phyloP scores from a whole-genome alignment of 2,329 filamentous ascomycete genomes.

The Paraconiothyrium brasiliense region DNA sequence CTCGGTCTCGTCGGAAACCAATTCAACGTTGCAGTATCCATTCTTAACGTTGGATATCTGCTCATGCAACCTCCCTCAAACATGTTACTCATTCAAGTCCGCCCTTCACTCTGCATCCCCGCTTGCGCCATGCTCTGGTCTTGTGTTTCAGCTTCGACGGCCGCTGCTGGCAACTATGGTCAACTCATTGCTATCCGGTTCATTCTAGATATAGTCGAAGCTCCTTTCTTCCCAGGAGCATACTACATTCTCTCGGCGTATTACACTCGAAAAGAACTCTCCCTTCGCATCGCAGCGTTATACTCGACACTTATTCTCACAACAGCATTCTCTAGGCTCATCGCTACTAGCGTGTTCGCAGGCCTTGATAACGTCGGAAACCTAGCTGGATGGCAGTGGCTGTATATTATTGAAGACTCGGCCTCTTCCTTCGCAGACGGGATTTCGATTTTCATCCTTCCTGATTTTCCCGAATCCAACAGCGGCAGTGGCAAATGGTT shows the following conservation, averaged over 20 bases:
- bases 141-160: conserved; percentile 16
- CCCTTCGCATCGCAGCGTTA: conserved; percentile 30
- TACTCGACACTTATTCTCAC: conserved; percentile 51
- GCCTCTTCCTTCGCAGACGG: conserved; percentile 11
- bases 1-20: conserved; percentile 18
- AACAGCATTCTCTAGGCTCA: conserved; percentile 57
- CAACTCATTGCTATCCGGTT: conserved; percentile 11
- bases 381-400: conserved; percentile 18
- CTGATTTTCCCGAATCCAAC: conserved; percentile 17
- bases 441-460: conserved; percentile 15
- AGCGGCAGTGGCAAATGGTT: conserved; percentile 17
- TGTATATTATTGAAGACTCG: conserved; percentile 17
- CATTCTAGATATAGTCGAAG: conserved; percentile 11
- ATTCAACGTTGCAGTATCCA: conserved; percentile 23
- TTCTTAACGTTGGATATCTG: conserved; percentile 69
- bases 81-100: conserved; percentile 62
- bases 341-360: conserved; percentile 12
- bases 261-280: conserved; percentile 13
- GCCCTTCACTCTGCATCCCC: conserved; percentile 63
- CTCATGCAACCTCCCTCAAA: conserved; percentile 70
- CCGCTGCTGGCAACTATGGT: conserved; percentile 10
- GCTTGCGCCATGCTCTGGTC: conserved; percentile 24
- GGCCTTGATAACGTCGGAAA: conserved; percentile 5
- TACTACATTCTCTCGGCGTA: conserved; percentile 11
- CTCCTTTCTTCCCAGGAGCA: conserved; percentile 12